Percentiles rank a stretch among this genome's conserved stretches.
Evolutionary conservation across 768 basidiomycete species (phyloP).

Genomic region (Auricularia auricula-judae): DNA sequence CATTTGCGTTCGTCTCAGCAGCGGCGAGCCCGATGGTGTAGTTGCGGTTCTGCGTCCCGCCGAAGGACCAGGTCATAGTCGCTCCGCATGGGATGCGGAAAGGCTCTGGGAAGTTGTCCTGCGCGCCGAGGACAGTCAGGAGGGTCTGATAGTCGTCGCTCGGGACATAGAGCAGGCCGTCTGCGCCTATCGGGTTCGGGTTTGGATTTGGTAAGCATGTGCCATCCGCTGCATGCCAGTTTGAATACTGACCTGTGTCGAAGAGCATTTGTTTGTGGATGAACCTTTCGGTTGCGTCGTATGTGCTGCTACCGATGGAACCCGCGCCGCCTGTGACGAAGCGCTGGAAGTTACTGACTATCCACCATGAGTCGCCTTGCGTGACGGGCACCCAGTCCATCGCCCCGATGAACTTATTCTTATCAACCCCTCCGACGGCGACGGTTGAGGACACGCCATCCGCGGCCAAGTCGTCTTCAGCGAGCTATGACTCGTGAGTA

Average conservation of each 20-base stretch:
- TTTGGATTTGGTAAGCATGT: no score
- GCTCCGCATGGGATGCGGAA: constrained; percentile 4
- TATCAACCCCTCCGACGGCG: constrained; percentile 4
- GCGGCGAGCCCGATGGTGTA: constrained; percentile 5
- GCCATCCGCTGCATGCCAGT: no score
- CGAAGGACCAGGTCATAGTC: constrained; percentile 6
- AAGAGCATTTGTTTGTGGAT: constrained; percentile 2
- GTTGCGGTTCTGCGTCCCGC: constrained; percentile 3
- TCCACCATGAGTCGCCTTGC: neutral
- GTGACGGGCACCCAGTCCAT: constrained; percentile 5
- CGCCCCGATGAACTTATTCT: constrained; percentile 5
- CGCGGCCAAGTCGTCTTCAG: neutral
- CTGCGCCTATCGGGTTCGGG: neutral
- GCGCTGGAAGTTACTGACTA: neutral
- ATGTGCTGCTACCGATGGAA: neutral
- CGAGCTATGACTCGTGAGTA: neutral
- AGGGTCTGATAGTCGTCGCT: constrained; percentile 5
- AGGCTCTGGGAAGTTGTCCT: constrained; percentile 1
- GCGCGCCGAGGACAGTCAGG: constrained; percentile 4
- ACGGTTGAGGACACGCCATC: constrained; percentile 1
- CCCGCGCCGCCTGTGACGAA: neutral
- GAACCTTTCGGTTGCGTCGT: constrained; percentile 3
- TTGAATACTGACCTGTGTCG: neutral
- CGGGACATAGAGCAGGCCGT: constrained; percentile 1
- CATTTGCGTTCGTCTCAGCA: neutral